Evolutionary conservation across 805 yeast genomes (phyloP).

Genomic region (Schizosaccharomyces octosporus): DNA sequence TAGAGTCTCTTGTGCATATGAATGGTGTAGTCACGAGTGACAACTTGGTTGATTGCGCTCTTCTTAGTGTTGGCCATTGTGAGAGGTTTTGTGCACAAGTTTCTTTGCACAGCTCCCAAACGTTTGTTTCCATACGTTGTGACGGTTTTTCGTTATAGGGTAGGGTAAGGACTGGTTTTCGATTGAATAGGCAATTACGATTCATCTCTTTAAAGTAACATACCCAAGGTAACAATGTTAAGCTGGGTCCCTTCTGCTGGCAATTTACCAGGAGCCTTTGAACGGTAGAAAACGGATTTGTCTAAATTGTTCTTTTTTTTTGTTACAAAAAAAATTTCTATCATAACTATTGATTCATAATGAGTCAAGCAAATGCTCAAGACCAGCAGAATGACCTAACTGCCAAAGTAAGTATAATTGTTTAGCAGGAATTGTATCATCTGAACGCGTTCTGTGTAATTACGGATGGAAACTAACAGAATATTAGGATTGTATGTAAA

Average conservation of each 20-base stretch:
- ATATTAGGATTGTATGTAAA: not conserved
- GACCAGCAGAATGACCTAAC: not conserved
- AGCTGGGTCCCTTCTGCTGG: too few species aligned
- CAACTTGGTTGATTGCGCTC: conserved; percentile 89
- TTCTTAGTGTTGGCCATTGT: conserved; percentile 19
- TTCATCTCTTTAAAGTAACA: not conserved
- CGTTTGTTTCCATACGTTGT: not conserved
- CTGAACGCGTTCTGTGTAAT: not conserved
- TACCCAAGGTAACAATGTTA: too few species aligned
- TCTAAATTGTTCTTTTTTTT: too few species aligned
- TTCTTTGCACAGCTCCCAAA: not conserved
- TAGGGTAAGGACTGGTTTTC: not conserved
- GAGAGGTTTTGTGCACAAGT: not conserved
- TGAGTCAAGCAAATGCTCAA: not conserved
- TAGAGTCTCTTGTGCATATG: conserved; percentile 33
- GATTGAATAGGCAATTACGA: not conserved
- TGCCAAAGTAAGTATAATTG: not conserved
- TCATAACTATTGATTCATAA: too few species aligned
- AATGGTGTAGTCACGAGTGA: conserved; percentile 99
- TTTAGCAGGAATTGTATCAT: not conserved
- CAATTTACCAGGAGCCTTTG: too few species aligned
- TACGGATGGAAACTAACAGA: not conserved
- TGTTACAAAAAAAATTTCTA: too few species aligned
- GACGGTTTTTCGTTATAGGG: not conserved
- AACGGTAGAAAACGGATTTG: too few species aligned